Percentiles rank a stretch among this genome's conserved stretches.
phyloP scores from a whole-genome alignment of 2,329 filamentous ascomycete species.

The Elsinoe arachidis region DNA sequence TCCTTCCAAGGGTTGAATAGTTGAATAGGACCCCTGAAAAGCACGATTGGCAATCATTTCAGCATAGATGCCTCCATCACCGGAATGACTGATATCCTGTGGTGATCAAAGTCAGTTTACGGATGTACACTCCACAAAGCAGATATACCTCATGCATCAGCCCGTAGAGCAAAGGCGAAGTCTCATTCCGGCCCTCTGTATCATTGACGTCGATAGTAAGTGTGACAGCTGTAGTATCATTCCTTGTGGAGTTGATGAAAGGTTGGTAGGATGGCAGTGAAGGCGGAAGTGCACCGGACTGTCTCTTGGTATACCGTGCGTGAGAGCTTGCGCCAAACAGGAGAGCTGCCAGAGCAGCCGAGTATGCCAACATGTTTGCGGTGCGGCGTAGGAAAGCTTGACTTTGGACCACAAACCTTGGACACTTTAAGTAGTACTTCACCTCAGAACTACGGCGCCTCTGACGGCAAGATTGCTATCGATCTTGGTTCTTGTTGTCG shows the following conservation, averaged over 20 bases:
- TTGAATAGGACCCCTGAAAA: slow-evolving; percentile 45
- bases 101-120: not conserved
- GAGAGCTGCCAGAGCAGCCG: not conserved
- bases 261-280: slow-evolving; percentile 15
- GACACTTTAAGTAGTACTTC: not conserved
- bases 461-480: not conserved
- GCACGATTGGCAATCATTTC: slow-evolving; percentile 63
- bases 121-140: not conserved
- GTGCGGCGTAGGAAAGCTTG: not conserved
- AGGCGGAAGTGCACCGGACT: slow-evolving; percentile 3
- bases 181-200: slow-evolving; percentile 15
- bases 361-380: not conserved
- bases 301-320: slow-evolving; percentile 10
- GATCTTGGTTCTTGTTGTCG: not conserved
- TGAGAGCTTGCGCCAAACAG: not conserved
- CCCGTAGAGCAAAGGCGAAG: slow-evolving; percentile 16
- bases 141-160: slow-evolving; percentile 16
- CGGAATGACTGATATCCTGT: slow-evolving; percentile 45
- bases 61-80: slow-evolving; percentile 65
- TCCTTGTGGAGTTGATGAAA: slow-evolving; percentile 17
- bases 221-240: slow-evolving; percentile 16
- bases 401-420: not conserved
- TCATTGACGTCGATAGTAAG: slow-evolving; percentile 14
- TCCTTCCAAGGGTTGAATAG: slow-evolving; percentile 17
- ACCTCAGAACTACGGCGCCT: not conserved